Percentiles rank a stretch among this genome's conserved stretches.
Evolutionary conservation across 139 green algal species (phyloP).

Genomic region (Ettlia oleoabundans): DNA sequence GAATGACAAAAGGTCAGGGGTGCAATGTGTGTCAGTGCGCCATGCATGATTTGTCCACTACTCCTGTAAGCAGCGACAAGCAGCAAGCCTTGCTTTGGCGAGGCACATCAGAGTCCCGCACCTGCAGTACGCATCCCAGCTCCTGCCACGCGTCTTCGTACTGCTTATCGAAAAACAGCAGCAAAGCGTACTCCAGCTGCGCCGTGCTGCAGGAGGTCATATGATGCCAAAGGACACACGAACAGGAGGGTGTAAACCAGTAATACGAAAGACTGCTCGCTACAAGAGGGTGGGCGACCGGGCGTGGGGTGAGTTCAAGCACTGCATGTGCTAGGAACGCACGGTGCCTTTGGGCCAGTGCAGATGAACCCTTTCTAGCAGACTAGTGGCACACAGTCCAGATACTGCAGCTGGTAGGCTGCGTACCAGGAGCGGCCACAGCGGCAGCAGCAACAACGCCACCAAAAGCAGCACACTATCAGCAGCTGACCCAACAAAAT

Average conservation of each 20-base stretch:
- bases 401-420: background rate
- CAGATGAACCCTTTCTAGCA: too few species aligned
- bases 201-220: slow-evolving; percentile 7
- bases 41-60: background rate
- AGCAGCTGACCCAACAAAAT: too few species aligned
- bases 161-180: slow-evolving; percentile 9
- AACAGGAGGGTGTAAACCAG: background rate
- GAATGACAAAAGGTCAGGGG: background rate
- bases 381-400: background rate
- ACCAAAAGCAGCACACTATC: background rate
- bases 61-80: too few species aligned
- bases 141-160: slow-evolving; percentile 33
- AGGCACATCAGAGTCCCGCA: background rate
- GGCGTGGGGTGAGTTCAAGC: too few species aligned
- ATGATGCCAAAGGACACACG: too few species aligned
- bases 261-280: background rate
- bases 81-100: background rate
- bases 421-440: background rate
- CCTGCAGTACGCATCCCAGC: slow-evolving; percentile 30
- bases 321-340: too few species aligned
- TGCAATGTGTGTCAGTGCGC: background rate
- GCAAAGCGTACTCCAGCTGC: background rate
- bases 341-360: too few species aligned
- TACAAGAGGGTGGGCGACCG: background rate
- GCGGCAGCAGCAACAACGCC: background rate